phyloP scores from a whole-genome alignment of 2,329 filamentous ascomycete species.

The Trichoderma simmonsii region DNA sequence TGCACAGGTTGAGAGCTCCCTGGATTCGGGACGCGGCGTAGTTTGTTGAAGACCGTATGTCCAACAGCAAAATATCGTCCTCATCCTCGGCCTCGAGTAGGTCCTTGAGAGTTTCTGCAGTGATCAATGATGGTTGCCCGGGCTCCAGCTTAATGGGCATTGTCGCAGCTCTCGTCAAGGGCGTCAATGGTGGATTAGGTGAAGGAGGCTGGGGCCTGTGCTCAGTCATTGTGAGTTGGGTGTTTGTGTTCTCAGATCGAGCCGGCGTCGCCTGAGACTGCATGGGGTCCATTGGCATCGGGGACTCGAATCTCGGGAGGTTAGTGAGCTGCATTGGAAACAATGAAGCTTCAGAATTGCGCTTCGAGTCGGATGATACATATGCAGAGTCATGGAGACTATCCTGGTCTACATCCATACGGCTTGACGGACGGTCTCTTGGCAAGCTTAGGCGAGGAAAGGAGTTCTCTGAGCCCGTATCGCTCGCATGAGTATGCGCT shows the following conservation, averaged over 20 bases:
- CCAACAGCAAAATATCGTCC: conserved; percentile 64
- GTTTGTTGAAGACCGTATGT: conserved; percentile 82
- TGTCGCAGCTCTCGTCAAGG: conserved; percentile 44
- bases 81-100: conserved; percentile 46
- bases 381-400: conserved; percentile 52
- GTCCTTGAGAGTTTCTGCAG: conserved; percentile 52
- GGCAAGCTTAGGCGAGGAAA: conserved; percentile 25
- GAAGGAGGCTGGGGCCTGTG: conserved; percentile 43
- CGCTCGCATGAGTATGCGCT: conserved; percentile 49
- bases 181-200: conserved; percentile 25
- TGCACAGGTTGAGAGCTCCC: conserved; percentile 87
- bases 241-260: conserved; percentile 50
- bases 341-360: conserved; percentile 49
- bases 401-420: conserved; percentile 46
- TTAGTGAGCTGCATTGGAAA: conserved; percentile 39
- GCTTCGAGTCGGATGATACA: conserved; percentile 52
- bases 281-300: conserved; percentile 30
- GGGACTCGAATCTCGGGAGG: conserved; percentile 43
- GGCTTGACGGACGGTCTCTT: conserved; percentile 25
- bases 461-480: conserved; percentile 37
- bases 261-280: conserved; percentile 33
- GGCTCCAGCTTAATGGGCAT: conserved; percentile 49
- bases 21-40: conserved; percentile 71
- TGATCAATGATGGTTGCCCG: conserved; percentile 50
- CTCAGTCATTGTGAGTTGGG: conserved; percentile 52